Evolutionary conservation across 305 asterid species (phyloP).

Genomic region (Fraxinus nigra): DNA sequence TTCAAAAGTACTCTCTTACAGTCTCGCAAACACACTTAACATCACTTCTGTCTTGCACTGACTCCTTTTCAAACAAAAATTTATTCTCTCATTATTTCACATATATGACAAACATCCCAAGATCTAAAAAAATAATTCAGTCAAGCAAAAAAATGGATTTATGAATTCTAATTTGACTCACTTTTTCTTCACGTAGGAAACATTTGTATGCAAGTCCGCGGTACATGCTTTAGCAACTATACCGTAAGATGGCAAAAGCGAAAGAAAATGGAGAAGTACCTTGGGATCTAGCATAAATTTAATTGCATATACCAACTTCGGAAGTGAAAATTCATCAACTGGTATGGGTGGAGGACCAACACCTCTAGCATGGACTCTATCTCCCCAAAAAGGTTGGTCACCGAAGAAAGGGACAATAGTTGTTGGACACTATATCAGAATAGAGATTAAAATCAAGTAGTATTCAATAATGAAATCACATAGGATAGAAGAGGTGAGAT

Average conservation of each 20-base stretch:
- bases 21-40: neutral
- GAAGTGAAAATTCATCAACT: constrained; percentile 73
- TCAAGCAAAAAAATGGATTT: neutral
- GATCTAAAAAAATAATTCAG: neutral
- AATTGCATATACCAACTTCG: constrained; percentile 70
- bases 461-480: constrained; percentile 13
- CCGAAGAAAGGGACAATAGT: constrained; percentile 89
- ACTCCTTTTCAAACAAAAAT: neutral
- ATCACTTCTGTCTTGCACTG: neutral
- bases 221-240: neutral
- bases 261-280: constrained; percentile 39
- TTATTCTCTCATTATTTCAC: neutral
- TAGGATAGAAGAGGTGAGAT: constrained; percentile 1
- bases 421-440: constrained; percentile 75
- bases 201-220: neutral
- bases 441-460: constrained; percentile 9
- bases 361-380: constrained; percentile 81
- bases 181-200: neutral
- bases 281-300: constrained; percentile 69
- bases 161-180: neutral
- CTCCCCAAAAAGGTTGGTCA: constrained; percentile 98
- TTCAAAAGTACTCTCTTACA: neutral
- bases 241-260: neutral
- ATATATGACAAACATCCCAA: neutral
- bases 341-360: constrained; percentile 94